Evolutionary conservation across 1,284 basidiomycete species (phyloP).

Genomic region (Neolentinus lepideus): DNA sequence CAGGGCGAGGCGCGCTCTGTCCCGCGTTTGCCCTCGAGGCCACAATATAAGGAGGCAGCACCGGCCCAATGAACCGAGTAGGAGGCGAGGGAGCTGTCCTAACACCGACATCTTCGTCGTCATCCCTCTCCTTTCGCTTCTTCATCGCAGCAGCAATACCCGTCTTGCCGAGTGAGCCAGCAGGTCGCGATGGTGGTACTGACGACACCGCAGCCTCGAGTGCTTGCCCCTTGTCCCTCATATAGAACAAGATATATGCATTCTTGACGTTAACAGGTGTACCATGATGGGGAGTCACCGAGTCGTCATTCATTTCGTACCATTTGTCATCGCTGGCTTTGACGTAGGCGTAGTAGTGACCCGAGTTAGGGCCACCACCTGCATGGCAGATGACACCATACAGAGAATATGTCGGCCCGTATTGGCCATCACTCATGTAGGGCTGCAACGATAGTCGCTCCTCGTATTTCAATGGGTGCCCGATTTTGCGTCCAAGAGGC

Average conservation of each 20-base stretch:
- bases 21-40: slow-evolving; percentile 13
- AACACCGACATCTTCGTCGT: slow-evolving; percentile 37
- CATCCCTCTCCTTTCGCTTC: slow-evolving; percentile 46
- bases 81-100: slow-evolving; percentile 39
- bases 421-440: slow-evolving; percentile 78
- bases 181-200: slow-evolving; percentile 8
- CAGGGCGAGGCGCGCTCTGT: slow-evolving; percentile 14
- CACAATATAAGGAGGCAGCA: slow-evolving; percentile 34
- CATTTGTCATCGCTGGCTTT: slow-evolving; percentile 68
- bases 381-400: slow-evolving; percentile 94
- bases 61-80: slow-evolving; percentile 56
- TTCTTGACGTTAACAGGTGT: slow-evolving; percentile 62
- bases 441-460: slow-evolving; percentile 72
- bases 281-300: slow-evolving; percentile 39
- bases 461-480: slow-evolving; percentile 72
- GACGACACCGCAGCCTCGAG: slow-evolving; percentile 50
- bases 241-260: slow-evolving; percentile 93
- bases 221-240: slow-evolving; percentile 68
- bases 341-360: slow-evolving; percentile 92
- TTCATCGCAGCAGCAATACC: slow-evolving; percentile 51
- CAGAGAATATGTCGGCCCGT: slow-evolving; percentile 77
- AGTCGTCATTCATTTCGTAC: slow-evolving; percentile 94
- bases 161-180: slow-evolving; percentile 20
- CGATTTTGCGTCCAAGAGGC: slow-evolving; percentile 83
- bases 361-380: slow-evolving; percentile 89